Evolutionary conservation across 768 basidiomycete genomes (phyloP).

Genomic region (Flagelloscypha sp.): DNA sequence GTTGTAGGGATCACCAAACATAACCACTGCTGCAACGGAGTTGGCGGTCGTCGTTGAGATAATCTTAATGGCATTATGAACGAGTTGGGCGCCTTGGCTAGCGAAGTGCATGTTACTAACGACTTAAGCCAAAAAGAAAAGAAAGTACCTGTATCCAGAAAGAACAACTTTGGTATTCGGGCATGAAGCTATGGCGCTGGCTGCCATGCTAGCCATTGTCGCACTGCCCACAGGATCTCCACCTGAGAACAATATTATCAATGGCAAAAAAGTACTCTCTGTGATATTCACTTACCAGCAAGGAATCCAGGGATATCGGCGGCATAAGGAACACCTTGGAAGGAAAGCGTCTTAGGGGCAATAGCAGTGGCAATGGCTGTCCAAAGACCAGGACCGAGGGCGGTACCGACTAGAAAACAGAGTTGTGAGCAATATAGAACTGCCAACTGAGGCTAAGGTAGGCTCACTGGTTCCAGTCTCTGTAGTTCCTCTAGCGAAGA

Average conservation of each 20-base stretch:
- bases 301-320: slow-evolving; percentile 28
- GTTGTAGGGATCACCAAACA: slow-evolving; percentile 25
- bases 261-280: slow-evolving; percentile 30
- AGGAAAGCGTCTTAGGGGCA: slow-evolving; percentile 22
- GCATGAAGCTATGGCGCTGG: slow-evolving; percentile 12
- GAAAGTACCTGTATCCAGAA: too few species aligned
- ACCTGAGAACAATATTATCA: too few species aligned
- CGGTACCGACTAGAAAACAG: too few species aligned
- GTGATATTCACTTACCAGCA: slow-evolving; percentile 25
- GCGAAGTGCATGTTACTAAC: slow-evolving; percentile 20
- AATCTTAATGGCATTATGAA: slow-evolving; percentile 26
- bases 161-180: slow-evolving; percentile 17
- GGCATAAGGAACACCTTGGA: slow-evolving; percentile 28
- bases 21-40: slow-evolving; percentile 20
- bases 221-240: slow-evolving; percentile 26
- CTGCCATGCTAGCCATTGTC: slow-evolving; percentile 22
- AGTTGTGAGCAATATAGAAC: too few species aligned
- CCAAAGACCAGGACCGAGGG: slow-evolving; percentile 30
- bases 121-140: slow-evolving; percentile 13
- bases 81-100: slow-evolving; percentile 24
- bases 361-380: slow-evolving; percentile 21
- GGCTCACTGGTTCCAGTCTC: slow-evolving; percentile 24
- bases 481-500: slow-evolving; percentile 30
- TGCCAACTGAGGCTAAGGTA: too few species aligned
- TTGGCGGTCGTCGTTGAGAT: slow-evolving; percentile 21